These are phyloP conservation scores for Lactifluus rugatus DNA, from an alignment of 768 basidiomycete species.

Conservation along the genomic window DNA sequence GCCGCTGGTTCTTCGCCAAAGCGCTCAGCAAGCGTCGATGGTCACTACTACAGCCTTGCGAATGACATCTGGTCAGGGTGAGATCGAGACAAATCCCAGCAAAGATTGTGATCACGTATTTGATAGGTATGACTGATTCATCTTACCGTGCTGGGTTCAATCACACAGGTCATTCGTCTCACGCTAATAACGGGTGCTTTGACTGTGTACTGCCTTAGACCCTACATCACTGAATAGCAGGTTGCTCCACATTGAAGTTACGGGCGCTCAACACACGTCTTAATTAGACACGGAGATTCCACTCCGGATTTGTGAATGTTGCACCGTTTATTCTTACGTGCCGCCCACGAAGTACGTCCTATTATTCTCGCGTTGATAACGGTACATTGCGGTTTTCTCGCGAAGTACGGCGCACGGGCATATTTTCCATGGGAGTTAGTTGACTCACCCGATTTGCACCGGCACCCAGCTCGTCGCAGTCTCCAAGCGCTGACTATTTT, in stretches of 20 bases:
- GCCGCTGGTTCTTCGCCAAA: not conserved
- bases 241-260: not conserved
- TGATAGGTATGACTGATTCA: not conserved
- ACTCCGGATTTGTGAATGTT: not conserved
- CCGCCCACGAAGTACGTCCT: not conserved
- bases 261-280: not conserved
- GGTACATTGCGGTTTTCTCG: not conserved
- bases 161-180: not conserved
- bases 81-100: not conserved
- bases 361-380: conserved; percentile 3
- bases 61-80: not conserved
- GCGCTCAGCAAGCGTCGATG: not conserved
- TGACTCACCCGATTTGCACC: not conserved
- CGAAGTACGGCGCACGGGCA: not conserved
- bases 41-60: not conserved
- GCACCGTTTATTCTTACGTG: not conserved
- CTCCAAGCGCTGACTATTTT: not conserved
- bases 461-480: not conserved
- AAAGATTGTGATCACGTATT: not conserved
- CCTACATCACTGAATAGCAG: not conserved
- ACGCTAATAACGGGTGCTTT: not conserved
- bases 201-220: not conserved
- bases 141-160: not conserved
- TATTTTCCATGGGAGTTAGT: not conserved
- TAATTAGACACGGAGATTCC: not conserved